Conservation (phyloP, 176 grass and related monocot genomes). For the Phoenix dactylifera region DNA sequence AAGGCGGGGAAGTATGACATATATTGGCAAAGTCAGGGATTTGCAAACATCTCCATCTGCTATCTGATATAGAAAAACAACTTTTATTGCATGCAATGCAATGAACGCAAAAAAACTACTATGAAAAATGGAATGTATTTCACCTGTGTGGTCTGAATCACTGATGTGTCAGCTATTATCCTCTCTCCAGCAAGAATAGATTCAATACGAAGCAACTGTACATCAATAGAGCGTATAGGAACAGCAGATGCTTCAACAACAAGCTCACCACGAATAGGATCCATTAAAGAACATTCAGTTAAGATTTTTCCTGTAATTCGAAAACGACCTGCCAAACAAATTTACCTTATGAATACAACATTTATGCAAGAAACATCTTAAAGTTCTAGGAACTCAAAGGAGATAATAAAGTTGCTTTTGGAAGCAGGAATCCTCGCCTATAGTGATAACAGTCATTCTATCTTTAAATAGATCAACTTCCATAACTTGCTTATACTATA, state of each 20-base stretch:
- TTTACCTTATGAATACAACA: no score
- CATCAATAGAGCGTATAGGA: constrained; percentile 15
- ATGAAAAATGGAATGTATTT: not conserved
- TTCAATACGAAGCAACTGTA: constrained; percentile 15
- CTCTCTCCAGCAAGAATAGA: constrained; percentile 14
- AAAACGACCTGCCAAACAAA: constrained; percentile 8
- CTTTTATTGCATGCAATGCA: not conserved
- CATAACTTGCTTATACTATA: no score
- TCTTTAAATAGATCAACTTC: no score
- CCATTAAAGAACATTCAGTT: constrained; percentile 9
- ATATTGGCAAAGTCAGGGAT: constrained; percentile 10
- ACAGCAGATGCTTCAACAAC: constrained; percentile 9
- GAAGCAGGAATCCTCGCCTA: no score
- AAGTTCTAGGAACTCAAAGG: no score
- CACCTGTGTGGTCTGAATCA: constrained; percentile 18
- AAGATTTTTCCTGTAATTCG: constrained; percentile 9
- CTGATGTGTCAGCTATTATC: constrained; percentile 14
- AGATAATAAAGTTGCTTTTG: no score
- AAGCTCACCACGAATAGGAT: constrained; percentile 13
- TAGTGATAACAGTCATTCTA: no score
- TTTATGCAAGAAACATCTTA: no score
- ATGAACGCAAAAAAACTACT: not conserved
- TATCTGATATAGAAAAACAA: constrained; percentile 4
- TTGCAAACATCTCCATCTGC: constrained; percentile 18
- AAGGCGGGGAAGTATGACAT: constrained; percentile 10